Conservation (phyloP, 495 filamentous ascomycete species). For the Penicillium parvum region DNA sequence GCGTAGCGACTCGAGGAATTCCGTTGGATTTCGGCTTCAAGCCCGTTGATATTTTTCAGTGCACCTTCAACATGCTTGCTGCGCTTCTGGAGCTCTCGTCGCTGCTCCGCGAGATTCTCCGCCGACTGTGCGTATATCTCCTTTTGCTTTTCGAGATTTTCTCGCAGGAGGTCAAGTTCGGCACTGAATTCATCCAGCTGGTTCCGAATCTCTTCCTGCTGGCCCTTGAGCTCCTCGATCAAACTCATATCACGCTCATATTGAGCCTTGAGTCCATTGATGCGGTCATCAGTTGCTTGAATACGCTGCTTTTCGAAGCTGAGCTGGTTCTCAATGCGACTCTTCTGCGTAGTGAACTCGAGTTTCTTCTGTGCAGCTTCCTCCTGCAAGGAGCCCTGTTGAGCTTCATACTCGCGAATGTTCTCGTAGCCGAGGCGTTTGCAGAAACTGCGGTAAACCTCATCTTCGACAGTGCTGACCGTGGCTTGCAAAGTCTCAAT, state of each 20-base stretch:
- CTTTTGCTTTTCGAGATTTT: slow-evolving; percentile 64
- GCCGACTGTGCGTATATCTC: slow-evolving; percentile 60
- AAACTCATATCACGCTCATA: slow-evolving; percentile 59
- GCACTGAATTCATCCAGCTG: slow-evolving; percentile 67
- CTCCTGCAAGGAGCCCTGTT: slow-evolving; percentile 86
- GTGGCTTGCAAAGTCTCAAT: slow-evolving; percentile 68
- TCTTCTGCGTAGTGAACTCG: slow-evolving; percentile 80
- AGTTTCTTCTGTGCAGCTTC: slow-evolving; percentile 81
- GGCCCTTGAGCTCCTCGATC: slow-evolving; percentile 62
- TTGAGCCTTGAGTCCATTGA: slow-evolving; percentile 61
- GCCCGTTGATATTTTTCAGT: slow-evolving; percentile 65
- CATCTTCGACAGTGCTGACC: slow-evolving; percentile 82
- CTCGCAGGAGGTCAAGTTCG: slow-evolving; percentile 70
- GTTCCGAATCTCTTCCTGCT: slow-evolving; percentile 71
- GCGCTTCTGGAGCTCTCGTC: slow-evolving; percentile 77
- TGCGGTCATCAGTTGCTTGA: slow-evolving; percentile 61
- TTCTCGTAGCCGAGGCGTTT: slow-evolving; percentile 77
- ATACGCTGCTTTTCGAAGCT: slow-evolving; percentile 72
- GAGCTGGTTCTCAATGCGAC: slow-evolving; percentile 71
- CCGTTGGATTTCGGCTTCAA: slow-evolving; percentile 80
- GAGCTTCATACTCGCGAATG: slow-evolving; percentile 88
- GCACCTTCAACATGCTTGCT: slow-evolving; percentile 77
- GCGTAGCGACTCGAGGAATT: slow-evolving; percentile 78
- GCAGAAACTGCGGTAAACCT: slow-evolving; percentile 85
- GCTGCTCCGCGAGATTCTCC: slow-evolving; percentile 75